Evolutionary conservation across 192 early-diverging fungal species (phyloP).

Genomic region (Gaertneriomyces sp.): DNA sequence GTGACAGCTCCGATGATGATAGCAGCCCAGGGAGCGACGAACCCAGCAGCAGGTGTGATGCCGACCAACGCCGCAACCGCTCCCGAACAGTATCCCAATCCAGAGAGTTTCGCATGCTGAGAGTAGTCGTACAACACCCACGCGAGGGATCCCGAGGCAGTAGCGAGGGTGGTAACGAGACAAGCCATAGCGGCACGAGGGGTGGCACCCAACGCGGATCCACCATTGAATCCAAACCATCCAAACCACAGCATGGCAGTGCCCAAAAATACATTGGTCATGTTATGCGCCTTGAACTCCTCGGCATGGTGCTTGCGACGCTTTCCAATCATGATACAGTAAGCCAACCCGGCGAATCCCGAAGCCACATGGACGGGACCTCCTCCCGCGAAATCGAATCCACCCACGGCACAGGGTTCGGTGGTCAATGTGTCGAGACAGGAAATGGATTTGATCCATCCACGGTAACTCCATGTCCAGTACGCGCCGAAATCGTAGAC

Average conservation of each 20-base stretch:
- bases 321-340: slow-evolving; percentile 79
- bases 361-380: slow-evolving; percentile 93
- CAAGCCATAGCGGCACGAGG: slow-evolving; percentile 83
- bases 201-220: slow-evolving; percentile 74
- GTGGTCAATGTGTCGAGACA: slow-evolving; percentile 31
- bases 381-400: slow-evolving; percentile 92
- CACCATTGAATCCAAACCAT: slow-evolving; percentile 97
- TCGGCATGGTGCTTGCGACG: slow-evolving; percentile 65
- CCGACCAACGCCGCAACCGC: slow-evolving; percentile 88
- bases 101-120: slow-evolving; percentile 70
- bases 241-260: slow-evolving; percentile 90
- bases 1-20: slow-evolving; percentile 76
- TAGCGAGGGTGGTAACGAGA: slow-evolving; percentile 80
- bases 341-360: slow-evolving; percentile 86
- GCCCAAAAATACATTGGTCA: slow-evolving; percentile 88
- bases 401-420: slow-evolving; percentile 56
- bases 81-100: slow-evolving; percentile 91
- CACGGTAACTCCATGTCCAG: slow-evolving; percentile 87
- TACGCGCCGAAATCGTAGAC: slow-evolving; percentile 94
- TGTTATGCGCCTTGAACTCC: slow-evolving; percentile 80
- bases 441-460: slow-evolving; percentile 70
- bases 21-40: slow-evolving; percentile 75
- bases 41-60: slow-evolving; percentile 90
- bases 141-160: slow-evolving; percentile 72
- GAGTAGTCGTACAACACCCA: slow-evolving; percentile 82